These are phyloP conservation scores for Emiliania huxleyi DNA, from an alignment of 78 protist species.

Conservation along the genomic window DNA sequence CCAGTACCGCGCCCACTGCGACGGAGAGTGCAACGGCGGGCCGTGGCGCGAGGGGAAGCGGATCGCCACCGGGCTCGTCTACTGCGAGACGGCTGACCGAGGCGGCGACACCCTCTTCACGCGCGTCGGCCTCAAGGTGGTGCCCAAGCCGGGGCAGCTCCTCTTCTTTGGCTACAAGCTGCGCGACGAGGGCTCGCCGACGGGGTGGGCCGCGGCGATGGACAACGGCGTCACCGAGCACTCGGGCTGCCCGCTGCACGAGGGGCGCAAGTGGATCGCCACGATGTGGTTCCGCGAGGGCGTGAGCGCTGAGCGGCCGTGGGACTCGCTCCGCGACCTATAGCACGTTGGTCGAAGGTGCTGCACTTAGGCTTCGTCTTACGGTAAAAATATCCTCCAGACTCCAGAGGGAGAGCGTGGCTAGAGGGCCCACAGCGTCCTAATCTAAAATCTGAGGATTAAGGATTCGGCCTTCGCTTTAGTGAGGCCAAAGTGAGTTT, in stretches of 20 bases:
- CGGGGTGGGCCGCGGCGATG: not conserved
- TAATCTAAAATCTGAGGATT: too few species aligned
- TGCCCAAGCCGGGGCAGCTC: not conserved
- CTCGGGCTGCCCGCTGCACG: not conserved
- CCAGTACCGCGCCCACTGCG: not conserved
- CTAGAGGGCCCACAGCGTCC: too few species aligned
- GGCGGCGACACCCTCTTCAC: constrained; percentile 11
- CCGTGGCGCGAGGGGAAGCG: not conserved
- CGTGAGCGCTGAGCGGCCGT: too few species aligned
- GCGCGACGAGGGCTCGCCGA: not conserved
- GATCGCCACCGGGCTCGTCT: not conserved
- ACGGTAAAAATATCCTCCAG: too few species aligned
- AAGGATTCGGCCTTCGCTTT: too few species aligned
- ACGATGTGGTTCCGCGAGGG: not conserved
- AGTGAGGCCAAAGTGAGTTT: too few species aligned
- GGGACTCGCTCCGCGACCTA: too few species aligned
- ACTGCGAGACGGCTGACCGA: not conserved
- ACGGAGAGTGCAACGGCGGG: constrained; percentile 1
- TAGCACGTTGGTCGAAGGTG: too few species aligned
- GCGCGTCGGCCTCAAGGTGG: not conserved
- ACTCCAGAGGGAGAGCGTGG: too few species aligned
- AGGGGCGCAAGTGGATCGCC: not conserved
- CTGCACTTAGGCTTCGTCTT: too few species aligned
- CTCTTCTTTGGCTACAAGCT: not conserved
- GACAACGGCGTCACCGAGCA: not conserved